Base-by-base conservation (phyloP, 2,329 filamentous ascomycete genomes). In the Cladosporium sp. region DNA sequence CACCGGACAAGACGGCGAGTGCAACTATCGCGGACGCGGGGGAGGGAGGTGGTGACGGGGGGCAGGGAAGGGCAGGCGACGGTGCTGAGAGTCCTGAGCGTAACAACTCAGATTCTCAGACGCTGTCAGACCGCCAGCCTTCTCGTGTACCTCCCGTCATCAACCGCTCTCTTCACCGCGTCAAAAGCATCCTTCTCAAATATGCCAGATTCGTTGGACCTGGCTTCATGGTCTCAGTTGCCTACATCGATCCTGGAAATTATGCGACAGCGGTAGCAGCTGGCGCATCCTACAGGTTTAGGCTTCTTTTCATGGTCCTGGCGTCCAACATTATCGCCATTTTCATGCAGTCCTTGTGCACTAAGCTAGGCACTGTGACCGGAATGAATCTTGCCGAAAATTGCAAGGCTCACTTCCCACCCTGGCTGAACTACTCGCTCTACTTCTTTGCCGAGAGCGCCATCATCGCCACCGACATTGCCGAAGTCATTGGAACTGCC, bases 311-410 rank as follows among this genome's bases (percentile, higher is more conserved):
- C 70, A 74, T 87, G 59, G 78, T 87, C 41, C 72, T 88, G 9
- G 72, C 86, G 61, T 82, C 81, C 67, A 88, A 88, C 64, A 61
- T 87, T 46, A 84, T 87, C 61, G 85, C 85, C 59, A 86, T 88
- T 50, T 80, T 86, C 58, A 73, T 87, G 16, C 85, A 88, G 66
- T 81, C 77, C 16, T 75, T 88, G 2, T 80, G 80, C 61, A 82
- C 86, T 66, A 80, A 80, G 60, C 68, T 81, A 38, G 78, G 74
- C 32, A 71, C 72, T 3, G 72, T 77, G 45, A 77, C 75, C 11
- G 75, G 75, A 13, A 66, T 75, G 62, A 73, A 77, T 53, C 66
- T 77, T 52, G 74, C 74, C 14, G 70, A 77, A 52, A 76, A 74
- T 61, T 75, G 72, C 66, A 72, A 69, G 54, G 72, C 69, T 10